A percentile compares a stretch with the other conserved stretches of the same genome.
phyloP scores from a whole-genome alignment of 2,329 filamentous ascomycete genomes.

The Colletotrichum falcatum region DNA sequence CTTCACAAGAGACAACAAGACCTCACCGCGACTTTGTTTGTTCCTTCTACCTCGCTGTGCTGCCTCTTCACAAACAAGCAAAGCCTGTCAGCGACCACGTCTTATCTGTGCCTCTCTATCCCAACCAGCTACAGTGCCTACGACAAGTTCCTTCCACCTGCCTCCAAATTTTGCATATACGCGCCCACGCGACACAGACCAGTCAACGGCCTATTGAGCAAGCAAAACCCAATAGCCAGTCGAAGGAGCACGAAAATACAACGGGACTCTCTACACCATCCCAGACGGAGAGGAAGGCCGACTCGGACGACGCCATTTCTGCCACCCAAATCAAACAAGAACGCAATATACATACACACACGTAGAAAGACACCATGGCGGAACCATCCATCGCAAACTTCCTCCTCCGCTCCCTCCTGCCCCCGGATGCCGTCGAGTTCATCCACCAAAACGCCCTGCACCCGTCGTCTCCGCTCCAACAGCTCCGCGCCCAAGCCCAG shows the following conservation, averaged over 20 bases:
- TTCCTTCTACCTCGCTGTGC: background rate
- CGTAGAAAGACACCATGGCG: constrained; percentile 45
- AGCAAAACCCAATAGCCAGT: background rate
- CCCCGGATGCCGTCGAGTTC: constrained; percentile 57
- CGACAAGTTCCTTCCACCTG: background rate
- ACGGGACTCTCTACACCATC: background rate
- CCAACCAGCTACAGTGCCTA: background rate
- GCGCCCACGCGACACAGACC: background rate
- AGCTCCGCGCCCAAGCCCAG: constrained; percentile 51
- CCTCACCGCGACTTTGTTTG: background rate
- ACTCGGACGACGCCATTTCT: background rate
- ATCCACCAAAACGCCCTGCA: constrained; percentile 62
- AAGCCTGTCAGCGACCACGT: background rate
- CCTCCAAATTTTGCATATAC: background rate
- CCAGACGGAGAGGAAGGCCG: background rate
- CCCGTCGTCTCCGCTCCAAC: constrained; percentile 59
- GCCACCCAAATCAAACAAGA: background rate
- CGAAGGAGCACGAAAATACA: background rate
- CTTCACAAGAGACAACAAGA: constrained; percentile 6
- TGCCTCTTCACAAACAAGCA: background rate
- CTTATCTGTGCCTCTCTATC: background rate
- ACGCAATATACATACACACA: background rate
- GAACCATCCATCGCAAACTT: constrained; percentile 47
- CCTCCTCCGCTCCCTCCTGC: constrained; percentile 56
- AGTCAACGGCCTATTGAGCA: background rate